Percentiles rank a stretch among this genome's conserved stretches.
Conservation (phyloP, 2,329 filamentous ascomycete genomes). For the Scedosporium minutisporum region DNA sequence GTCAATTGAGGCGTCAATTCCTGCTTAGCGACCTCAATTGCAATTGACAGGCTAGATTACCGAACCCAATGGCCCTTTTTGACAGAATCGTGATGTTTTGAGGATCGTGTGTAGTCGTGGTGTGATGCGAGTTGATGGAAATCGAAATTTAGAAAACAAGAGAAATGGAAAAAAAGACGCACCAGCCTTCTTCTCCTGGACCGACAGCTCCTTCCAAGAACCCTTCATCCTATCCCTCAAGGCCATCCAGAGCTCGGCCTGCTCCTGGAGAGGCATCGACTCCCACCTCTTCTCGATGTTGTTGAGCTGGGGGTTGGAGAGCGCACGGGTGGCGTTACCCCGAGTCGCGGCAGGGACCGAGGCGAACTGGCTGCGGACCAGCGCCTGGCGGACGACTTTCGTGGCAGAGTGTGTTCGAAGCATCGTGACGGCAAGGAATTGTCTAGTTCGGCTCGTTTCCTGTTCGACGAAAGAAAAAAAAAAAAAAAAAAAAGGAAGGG, state of each 20-base stretch:
- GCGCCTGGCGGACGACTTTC: constrained; percentile 41
- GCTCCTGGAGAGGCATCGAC: constrained; percentile 93
- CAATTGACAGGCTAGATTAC: neutral
- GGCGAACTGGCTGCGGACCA: constrained; percentile 32
- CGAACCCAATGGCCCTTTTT: too few relatives aligned
- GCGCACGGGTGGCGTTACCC: constrained; percentile 70
- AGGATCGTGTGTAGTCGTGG: neutral
- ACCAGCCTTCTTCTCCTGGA: constrained; percentile 99
- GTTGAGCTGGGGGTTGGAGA: constrained; percentile 93
- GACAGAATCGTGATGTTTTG: neutral
- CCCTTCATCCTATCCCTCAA: constrained; percentile 98
- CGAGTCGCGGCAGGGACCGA: constrained; percentile 36
- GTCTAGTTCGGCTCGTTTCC: neutral
- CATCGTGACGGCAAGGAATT: constrained; percentile 28
- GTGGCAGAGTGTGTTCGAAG: constrained; percentile 41
- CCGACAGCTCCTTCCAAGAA: constrained; percentile 88
- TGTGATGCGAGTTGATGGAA: constrained; percentile 6
- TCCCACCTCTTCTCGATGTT: constrained; percentile 99
- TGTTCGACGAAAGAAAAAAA: neutral
- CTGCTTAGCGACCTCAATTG: neutral
- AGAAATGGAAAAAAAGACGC: constrained; percentile 34
- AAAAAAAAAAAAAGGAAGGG: neutral
- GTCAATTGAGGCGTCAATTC: neutral
- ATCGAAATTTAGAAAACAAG: constrained; percentile 2
- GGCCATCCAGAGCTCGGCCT: constrained; percentile 98